phyloP scores from a whole-genome alignment of 2,329 filamentous ascomycete species.

The Dothidotthia symphoricarpi region DNA sequence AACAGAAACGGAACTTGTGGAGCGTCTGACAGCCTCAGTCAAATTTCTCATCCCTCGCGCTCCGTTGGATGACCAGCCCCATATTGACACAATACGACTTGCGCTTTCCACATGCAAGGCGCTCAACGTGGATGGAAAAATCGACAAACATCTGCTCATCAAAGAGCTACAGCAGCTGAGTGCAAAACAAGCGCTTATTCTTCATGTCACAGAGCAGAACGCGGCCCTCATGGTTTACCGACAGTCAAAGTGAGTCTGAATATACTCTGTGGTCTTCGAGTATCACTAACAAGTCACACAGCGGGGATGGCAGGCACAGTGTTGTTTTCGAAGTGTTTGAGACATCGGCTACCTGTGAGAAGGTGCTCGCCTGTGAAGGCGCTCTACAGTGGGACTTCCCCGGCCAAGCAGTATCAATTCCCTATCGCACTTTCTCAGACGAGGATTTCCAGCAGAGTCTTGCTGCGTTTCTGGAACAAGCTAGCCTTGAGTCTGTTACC shows the following conservation, averaged over 20 bases:
- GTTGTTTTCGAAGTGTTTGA: conserved; percentile 62
- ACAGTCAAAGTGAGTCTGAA: conserved; percentile 32
- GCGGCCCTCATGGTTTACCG: conserved; percentile 47
- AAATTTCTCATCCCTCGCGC: conserved; percentile 15
- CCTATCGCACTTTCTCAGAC: conserved; percentile 42
- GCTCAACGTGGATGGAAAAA: conserved; percentile 23
- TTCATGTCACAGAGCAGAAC: conserved; percentile 53
- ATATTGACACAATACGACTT: conserved; percentile 15
- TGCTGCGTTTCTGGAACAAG: conserved; percentile 56
- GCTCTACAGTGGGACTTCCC: conserved; percentile 62
- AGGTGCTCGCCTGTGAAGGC: conserved; percentile 52
- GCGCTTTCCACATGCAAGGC: conserved; percentile 17
- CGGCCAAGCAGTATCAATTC: conserved; percentile 51
- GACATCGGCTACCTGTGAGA: conserved; percentile 53
- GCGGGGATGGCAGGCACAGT: conserved; percentile 4
- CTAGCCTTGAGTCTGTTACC: conserved; percentile 54
- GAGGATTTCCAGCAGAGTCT: conserved; percentile 50
- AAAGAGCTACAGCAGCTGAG: conserved; percentile 19
- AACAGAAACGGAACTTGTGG: conserved; percentile 31
- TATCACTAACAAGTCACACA: conserved; percentile 7
- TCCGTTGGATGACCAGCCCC: conserved; percentile 5
- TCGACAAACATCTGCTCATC: conserved; percentile 22
- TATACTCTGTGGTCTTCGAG: background rate
- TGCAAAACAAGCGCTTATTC: conserved; percentile 37
- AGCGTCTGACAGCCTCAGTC: conserved; percentile 29